Evolutionary conservation across 2,329 filamentous ascomycete species (phyloP), one percentile per base, ranked within the genome.

Genomic region (Verruconis gallopava): DNA sequence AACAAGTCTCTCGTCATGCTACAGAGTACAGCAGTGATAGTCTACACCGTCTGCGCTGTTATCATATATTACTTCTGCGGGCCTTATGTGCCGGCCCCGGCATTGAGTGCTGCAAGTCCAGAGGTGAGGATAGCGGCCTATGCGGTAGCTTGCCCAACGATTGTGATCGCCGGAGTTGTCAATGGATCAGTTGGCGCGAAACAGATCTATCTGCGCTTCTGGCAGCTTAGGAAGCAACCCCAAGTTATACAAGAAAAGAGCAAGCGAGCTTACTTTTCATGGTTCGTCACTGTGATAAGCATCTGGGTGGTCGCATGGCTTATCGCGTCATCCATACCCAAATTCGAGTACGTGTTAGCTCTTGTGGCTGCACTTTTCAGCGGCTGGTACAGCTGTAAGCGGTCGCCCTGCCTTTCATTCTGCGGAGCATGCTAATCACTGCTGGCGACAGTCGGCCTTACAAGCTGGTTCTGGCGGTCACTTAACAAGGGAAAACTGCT

Each of bases 21-120:
- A 4, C 76, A 81, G 54, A 61, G 66, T 14, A 61, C 67, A 44
- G 74, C 79, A 45, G 74, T 74, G 2, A 58, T 60, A 12, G 66
- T 83, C 21, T 85, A 85, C 57, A 64, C 80, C 21, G 53, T 81
- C 19, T 76, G 77, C 1, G 77, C 78, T 4, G 69, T 74, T 4
- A 69, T 84, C 28, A 76, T 83, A 51, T 85, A 85, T 60, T 66
- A 73, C 44, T 84, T 71, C 51, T 74, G 72, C 4, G 80, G 81
- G 1, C 61, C 65, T 1, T 57, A 65, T 6, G 77, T 85, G 2
- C 65, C 68, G 2, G 77, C 74, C 1, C 81, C 81, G 0, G 80
- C 81, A 0, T 67, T 85, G 1, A 73, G 76, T 5, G 80, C 77
- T 0, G 72, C 78, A 5, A 66, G 68, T 3, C 55, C 55, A 2